Evolutionary conservation across 108 stramenopile species (phyloP).

Genomic region (Chaetoceros muelleri): DNA sequence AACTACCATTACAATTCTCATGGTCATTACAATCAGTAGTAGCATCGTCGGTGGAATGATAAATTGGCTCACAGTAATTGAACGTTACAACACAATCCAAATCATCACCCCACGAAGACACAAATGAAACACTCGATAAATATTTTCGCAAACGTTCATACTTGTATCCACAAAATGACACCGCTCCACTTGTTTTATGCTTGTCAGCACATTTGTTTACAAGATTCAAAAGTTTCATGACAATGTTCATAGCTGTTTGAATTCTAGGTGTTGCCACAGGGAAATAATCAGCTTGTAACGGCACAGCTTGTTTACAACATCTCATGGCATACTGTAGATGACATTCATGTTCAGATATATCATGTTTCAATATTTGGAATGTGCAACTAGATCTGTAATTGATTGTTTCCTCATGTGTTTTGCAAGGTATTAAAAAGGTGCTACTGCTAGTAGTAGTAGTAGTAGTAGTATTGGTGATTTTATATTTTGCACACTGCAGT

Average conservation of each 20-base stretch:
- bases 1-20: no score
- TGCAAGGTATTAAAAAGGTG: slow-evolving; percentile 10
- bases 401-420: slow-evolving; percentile 19
- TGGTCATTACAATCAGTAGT: no score
- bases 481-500: no score
- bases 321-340: slow-evolving; percentile 38
- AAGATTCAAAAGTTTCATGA: slow-evolving; percentile 26
- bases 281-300: slow-evolving; percentile 26
- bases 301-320: slow-evolving; percentile 22
- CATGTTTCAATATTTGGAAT: slow-evolving; percentile 39
- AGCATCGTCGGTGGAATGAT: slow-evolving; percentile 5
- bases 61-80: slow-evolving; percentile 36
- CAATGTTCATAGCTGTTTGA: slow-evolving; percentile 33
- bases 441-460: not conserved
- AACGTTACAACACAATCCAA: slow-evolving; percentile 42
- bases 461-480: no score
- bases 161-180: no score
- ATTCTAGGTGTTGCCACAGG: slow-evolving; percentile 53
- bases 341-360: slow-evolving; percentile 1
- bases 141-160: slow-evolving; percentile 11
- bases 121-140: slow-evolving; percentile 47
- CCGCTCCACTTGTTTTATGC: no score
- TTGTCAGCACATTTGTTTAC: not conserved
- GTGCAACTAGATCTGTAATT: slow-evolving; percentile 55
- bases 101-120: slow-evolving; percentile 42